Evolutionary conservation across 73 alveolate species (phyloP).

Genomic region (Paramecium sexaurelia): DNA sequence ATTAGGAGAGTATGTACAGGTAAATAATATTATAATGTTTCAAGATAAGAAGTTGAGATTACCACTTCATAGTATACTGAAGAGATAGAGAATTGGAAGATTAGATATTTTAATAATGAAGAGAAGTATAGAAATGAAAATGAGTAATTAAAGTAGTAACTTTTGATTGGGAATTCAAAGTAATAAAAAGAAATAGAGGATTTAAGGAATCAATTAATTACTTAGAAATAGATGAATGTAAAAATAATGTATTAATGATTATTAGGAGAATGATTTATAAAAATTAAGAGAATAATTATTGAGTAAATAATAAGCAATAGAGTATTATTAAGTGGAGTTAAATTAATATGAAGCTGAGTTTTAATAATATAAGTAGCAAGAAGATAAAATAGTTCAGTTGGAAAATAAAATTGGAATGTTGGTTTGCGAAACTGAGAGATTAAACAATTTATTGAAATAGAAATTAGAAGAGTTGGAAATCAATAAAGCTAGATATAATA

Average conservation of each 20-base stretch:
- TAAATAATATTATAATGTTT: neutral
- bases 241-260: neutral
- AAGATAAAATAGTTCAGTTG: neutral
- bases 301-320: neutral
- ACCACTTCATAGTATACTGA: neutral
- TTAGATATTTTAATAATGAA: slow-evolving; percentile 8
- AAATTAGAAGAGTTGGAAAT: slow-evolving; percentile 42
- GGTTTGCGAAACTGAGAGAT: slow-evolving; percentile 46
- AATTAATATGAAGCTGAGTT: slow-evolving; percentile 9
- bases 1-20: slow-evolving; percentile 28
- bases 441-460: slow-evolving; percentile 7
- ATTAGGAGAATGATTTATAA: neutral
- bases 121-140: neutral
- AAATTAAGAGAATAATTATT: neutral
- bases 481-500: neutral
- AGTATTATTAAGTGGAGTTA: neutral
- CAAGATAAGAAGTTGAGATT: slow-evolving; percentile 26
- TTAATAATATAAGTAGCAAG: neutral
- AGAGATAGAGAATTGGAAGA: slow-evolving; percentile 45
- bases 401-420: slow-evolving; percentile 27
- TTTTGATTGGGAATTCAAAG: slow-evolving; percentile 30
- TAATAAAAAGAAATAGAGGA: slow-evolving; percentile 30
- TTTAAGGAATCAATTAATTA: neutral
- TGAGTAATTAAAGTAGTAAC: neutral
- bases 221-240: neutral